Conservation (phyloP, 192 early-diverging fungal genomes). For the Rhizoclosmatium globosum region DNA sequence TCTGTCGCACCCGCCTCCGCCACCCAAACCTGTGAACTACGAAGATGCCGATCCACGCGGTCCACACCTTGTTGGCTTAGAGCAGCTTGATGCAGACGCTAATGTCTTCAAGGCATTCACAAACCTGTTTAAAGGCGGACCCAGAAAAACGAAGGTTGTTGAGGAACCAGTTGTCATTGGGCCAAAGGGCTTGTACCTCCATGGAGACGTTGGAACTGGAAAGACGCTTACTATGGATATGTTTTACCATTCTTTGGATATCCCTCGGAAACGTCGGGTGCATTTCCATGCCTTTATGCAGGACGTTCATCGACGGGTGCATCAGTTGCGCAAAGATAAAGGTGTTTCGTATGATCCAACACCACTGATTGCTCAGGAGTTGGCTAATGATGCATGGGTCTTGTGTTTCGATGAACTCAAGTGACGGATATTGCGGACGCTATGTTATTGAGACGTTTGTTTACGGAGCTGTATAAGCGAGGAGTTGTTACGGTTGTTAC, state of each 20-base stretch:
- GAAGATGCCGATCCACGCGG: conserved; percentile 11
- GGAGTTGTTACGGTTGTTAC: conserved; percentile 93
- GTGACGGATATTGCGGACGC: conserved; percentile 99
- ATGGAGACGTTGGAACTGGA: conserved; percentile 72
- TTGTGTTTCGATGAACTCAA: conserved; percentile 98
- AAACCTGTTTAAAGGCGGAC: neutral
- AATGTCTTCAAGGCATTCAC: conserved; percentile 14
- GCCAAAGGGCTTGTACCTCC: conserved; percentile 56
- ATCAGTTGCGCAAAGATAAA: conserved; percentile 41
- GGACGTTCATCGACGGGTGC: conserved; percentile 81
- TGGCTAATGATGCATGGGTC: conserved; percentile 83
- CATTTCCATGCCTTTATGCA: conserved; percentile 99
- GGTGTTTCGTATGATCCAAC: conserved; percentile 65
- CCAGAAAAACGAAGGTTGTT: conserved; percentile 1
- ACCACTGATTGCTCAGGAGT: conserved; percentile 77
- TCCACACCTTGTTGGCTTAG: conserved; percentile 26
- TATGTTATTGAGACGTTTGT: conserved; percentile 87
- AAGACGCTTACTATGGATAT: conserved; percentile 98
- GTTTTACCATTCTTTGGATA: conserved; percentile 83
- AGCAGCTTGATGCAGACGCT: conserved; percentile 33
- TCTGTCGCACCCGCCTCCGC: conserved; percentile 61
- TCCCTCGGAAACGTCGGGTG: conserved; percentile 80
- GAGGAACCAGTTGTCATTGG: conserved; percentile 2
- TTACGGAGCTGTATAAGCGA: conserved; percentile 80
- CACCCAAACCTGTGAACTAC: conserved; percentile 15